These are phyloP conservation scores for Penicillium angulare DNA, from an alignment of 495 filamentous ascomycete genomes.

Conservation along the genomic window DNA sequence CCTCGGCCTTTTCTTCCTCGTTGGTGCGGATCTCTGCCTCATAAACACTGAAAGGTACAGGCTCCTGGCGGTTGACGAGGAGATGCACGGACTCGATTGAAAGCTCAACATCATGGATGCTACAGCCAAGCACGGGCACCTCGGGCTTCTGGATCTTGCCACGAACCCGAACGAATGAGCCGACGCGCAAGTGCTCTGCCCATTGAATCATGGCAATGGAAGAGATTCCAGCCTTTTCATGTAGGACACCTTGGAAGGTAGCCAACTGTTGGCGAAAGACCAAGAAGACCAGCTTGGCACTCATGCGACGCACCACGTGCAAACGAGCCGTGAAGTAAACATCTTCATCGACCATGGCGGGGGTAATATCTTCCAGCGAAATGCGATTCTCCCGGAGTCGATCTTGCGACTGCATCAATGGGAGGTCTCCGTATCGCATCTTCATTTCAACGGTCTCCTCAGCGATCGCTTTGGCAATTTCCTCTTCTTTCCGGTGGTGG, in stretches of 20 bases:
- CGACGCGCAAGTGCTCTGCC: constrained; percentile 67
- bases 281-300: constrained; percentile 85
- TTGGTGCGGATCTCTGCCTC: constrained; percentile 56
- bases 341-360: constrained; percentile 62
- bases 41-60: constrained; percentile 61
- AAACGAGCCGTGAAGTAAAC: constrained; percentile 77
- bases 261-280: constrained; percentile 78
- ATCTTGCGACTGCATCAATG: constrained; percentile 49
- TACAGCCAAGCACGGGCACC: constrained; percentile 55
- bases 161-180: constrained; percentile 63
- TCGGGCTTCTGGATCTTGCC: constrained; percentile 62
- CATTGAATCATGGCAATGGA: constrained; percentile 62
- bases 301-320: constrained; percentile 80
- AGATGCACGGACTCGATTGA: constrained; percentile 51
- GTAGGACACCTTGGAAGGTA: constrained; percentile 74
- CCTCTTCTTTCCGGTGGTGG: constrained; percentile 41
- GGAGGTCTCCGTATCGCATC: constrained; percentile 58
- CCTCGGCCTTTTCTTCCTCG: constrained; percentile 44
- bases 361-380: constrained; percentile 50
- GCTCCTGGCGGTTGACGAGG: constrained; percentile 54
- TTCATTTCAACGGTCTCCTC: constrained; percentile 53
- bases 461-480: constrained; percentile 34
- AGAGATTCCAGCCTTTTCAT: constrained; percentile 51
- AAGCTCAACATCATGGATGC: constrained; percentile 56
- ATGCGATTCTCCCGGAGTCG: constrained; percentile 41